Evolutionary conservation across 148 eudicot genomes (phyloP).

Genomic region (Silene uniflora): DNA sequence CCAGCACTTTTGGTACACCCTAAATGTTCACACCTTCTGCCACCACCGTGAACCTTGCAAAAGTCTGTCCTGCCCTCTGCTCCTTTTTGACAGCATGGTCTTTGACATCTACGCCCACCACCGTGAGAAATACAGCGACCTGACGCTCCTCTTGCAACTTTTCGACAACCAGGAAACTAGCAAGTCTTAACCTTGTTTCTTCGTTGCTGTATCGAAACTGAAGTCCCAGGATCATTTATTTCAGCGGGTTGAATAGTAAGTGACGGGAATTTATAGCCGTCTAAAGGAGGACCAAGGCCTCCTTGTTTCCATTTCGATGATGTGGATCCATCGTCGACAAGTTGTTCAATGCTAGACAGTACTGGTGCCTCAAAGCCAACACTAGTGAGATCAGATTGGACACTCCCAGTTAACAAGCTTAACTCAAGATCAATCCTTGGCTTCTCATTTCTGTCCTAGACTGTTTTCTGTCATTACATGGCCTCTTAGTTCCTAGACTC

Average conservation of each 20-base stretch:
- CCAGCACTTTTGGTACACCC: slow-evolving; percentile 90
- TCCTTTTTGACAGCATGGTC: slow-evolving; percentile 51
- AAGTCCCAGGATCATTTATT: slow-evolving; percentile 7
- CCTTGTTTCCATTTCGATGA: slow-evolving; percentile 62
- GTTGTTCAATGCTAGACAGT: slow-evolving; percentile 26
- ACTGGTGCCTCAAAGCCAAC: slow-evolving; percentile 27
- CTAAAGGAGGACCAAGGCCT: slow-evolving; percentile 31
- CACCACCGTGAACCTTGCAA: slow-evolving; percentile 94
- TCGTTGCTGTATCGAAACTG: slow-evolving; percentile 25
- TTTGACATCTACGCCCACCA: slow-evolving; percentile 81
- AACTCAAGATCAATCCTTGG: slow-evolving; percentile 53
- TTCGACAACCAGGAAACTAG: slow-evolving; percentile 48
- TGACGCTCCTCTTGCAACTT: slow-evolving; percentile 66
- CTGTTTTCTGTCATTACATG: slow-evolving; percentile 16
- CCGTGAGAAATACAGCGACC: slow-evolving; percentile 93
- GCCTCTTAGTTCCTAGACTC: slow-evolving; percentile 12
- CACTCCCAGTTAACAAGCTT: slow-evolving; percentile 47
- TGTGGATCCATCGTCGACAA: slow-evolving; percentile 66
- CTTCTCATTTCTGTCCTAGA: slow-evolving; percentile 16
- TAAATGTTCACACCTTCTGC: slow-evolving; percentile 68
- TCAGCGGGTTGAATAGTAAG: too few species aligned
- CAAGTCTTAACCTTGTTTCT: slow-evolving; percentile 46
- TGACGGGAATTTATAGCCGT: too few species aligned
- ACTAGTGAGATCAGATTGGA: slow-evolving; percentile 58
- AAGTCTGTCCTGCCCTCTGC: slow-evolving; percentile 82